Evolutionary conservation across 2,329 filamentous ascomycete species (phyloP).

Genomic region (Ascocoryne sarcoides): DNA sequence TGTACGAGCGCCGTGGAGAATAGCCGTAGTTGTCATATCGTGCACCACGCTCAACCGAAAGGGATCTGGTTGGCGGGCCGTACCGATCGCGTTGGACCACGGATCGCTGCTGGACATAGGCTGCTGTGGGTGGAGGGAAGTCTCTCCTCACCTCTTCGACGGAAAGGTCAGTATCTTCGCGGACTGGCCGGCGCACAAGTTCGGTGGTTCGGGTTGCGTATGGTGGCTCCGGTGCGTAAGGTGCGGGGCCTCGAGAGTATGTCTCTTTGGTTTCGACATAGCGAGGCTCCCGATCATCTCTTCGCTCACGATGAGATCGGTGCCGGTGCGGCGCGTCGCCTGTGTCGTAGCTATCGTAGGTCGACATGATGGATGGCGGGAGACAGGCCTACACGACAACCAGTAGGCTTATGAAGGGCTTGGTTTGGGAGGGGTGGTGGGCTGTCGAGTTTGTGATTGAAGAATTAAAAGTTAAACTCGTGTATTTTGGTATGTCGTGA

Average conservation of each 20-base stretch:
- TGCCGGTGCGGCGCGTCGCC: conserved; percentile 12
- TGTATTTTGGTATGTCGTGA: neutral
- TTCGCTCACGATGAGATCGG: conserved; percentile 21
- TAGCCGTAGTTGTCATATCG: conserved; percentile 53
- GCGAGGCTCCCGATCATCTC: conserved; percentile 40
- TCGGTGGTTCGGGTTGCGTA: conserved; percentile 39
- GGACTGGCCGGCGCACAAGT: conserved; percentile 44
- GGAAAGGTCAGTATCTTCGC: conserved; percentile 66
- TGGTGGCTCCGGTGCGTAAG: conserved; percentile 21
- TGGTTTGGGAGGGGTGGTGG: neutral
- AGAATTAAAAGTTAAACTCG: neutral
- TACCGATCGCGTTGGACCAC: conserved; percentile 26
- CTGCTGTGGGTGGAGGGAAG: conserved; percentile 55
- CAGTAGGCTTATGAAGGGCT: too few species aligned
- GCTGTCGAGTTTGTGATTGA: neutral
- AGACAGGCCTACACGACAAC: neutral
- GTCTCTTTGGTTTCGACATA: conserved; percentile 39
- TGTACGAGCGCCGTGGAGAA: conserved; percentile 38
- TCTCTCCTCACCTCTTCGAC: conserved; percentile 79
- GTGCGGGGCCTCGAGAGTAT: conserved; percentile 20
- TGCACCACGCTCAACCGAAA: conserved; percentile 53
- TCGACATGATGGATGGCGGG: neutral
- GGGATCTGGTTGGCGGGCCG: conserved; percentile 44
- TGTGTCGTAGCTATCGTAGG: conserved; percentile 10
- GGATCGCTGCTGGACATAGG: conserved; percentile 18